Percentiles rank a stretch among this genome's conserved stretches.
Evolutionary conservation across 2,329 filamentous ascomycete species (phyloP).

Genomic region (Ophiosphaerella korrae): DNA sequence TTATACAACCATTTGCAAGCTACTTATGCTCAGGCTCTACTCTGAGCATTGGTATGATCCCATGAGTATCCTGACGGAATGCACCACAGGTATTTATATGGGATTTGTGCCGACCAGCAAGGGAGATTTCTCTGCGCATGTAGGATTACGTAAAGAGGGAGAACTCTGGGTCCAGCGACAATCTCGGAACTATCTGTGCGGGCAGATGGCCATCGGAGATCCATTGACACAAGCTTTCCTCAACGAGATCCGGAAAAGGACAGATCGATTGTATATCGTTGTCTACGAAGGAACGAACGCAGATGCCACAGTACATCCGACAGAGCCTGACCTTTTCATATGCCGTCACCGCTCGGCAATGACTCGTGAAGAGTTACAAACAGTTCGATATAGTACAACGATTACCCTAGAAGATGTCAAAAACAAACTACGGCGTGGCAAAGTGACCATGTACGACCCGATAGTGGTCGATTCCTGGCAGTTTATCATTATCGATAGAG

Average conservation of each 20-base stretch:
- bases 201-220: conserved; percentile 37
- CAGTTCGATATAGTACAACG: conserved; percentile 18
- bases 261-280: conserved; percentile 24
- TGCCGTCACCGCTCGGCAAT: conserved; percentile 21
- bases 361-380: conserved; percentile 16
- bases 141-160: conserved; percentile 5
- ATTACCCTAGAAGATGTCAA: conserved; percentile 36
- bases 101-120: conserved; percentile 34
- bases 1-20: conserved; percentile 33
- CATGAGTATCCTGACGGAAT: conserved; percentile 22
- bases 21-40: conserved; percentile 33
- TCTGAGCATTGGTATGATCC: conserved; percentile 33
- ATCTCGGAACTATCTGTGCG: conserved; percentile 33
- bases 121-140: conserved; percentile 14
- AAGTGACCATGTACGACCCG: conserved; percentile 35
- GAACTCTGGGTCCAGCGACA: conserved; percentile 20
- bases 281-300: conserved; percentile 36
- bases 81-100: conserved; percentile 29
- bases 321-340: conserved; percentile 31
- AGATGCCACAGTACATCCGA: conserved; percentile 31
- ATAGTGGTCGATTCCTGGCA: conserved; percentile 40
- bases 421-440: conserved; percentile 27
- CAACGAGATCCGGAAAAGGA: conserved; percentile 27
- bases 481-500: conserved; percentile 39
- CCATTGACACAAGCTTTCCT: conserved; percentile 26